Evolutionary conservation across 129 eudicot genomes (phyloP).

Genomic region (Arctium lappa): DNA sequence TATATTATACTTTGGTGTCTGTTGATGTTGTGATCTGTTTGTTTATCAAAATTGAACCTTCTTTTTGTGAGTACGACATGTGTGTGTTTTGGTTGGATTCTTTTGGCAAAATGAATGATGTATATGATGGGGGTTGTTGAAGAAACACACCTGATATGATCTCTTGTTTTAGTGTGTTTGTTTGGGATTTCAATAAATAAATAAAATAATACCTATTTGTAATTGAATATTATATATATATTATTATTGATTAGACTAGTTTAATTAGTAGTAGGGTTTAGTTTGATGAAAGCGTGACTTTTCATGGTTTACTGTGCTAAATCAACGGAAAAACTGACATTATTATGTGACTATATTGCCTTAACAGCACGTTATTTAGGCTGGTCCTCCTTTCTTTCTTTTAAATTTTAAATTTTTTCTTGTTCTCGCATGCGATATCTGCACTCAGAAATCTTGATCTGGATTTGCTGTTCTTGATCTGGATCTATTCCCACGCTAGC

Average conservation of each 20-base stretch:
- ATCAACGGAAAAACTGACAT: slow-evolving; percentile 32
- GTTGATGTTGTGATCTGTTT: background rate
- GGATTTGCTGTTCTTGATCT: background rate
- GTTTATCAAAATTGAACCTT: slow-evolving; percentile 5
- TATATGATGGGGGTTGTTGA: slow-evolving; percentile 13
- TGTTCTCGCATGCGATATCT: slow-evolving; percentile 3
- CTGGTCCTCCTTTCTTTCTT: background rate
- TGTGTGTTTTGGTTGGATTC: background rate
- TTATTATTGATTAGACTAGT: background rate
- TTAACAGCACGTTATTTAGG: slow-evolving; percentile 1
- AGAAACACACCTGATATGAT: slow-evolving; percentile 15
- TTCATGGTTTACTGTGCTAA: slow-evolving; percentile 27
- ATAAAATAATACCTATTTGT: slow-evolving; percentile 2
- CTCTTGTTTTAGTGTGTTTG: slow-evolving; percentile 2
- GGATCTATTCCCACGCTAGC: slow-evolving; percentile 5
- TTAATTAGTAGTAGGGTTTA: slow-evolving; percentile 27
- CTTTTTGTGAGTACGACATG: background rate
- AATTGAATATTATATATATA: slow-evolving; percentile 1
- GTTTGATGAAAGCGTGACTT: slow-evolving; percentile 22
- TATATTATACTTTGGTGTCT: too few species aligned
- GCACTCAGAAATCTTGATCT: background rate
- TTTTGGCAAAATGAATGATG: background rate
- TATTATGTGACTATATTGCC: background rate
- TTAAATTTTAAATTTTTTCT: background rate
- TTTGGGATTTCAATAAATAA: background rate